These are phyloP conservation scores for Lasiosphaeria miniovina DNA, from an alignment of 495 filamentous ascomycete genomes.

Conservation along the genomic window DNA sequence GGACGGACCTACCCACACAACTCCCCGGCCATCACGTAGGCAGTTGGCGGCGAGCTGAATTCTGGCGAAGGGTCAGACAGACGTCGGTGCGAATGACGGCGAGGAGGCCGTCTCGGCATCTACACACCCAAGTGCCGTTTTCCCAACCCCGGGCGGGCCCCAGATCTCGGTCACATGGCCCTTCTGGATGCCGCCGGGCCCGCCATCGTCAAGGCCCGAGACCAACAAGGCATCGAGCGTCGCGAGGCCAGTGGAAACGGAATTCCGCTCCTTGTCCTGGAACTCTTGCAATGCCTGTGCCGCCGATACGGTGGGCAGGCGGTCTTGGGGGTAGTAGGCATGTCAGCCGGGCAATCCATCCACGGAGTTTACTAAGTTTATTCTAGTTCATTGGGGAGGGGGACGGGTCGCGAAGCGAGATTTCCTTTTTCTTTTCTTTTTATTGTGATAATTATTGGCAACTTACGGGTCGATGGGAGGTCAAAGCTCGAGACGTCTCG, in stretches of 20 bases:
- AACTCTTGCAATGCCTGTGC: slow-evolving; percentile 74
- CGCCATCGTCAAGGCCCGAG: slow-evolving; percentile 18
- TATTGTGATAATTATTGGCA: neutral
- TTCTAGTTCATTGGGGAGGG: no score
- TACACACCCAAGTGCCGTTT: slow-evolving; percentile 74
- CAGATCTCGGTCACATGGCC: slow-evolving; percentile 86
- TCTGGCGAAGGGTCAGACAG: slow-evolving; percentile 35
- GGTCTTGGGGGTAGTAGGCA: slow-evolving; percentile 47
- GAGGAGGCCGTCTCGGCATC: no score
- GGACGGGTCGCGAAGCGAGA: neutral
- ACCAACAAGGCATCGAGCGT: slow-evolving; percentile 51
- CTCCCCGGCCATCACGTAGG: slow-evolving; percentile 57
- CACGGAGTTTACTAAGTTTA: neutral
- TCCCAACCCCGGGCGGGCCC: slow-evolving; percentile 85
- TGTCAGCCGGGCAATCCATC: neutral
- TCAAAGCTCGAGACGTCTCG: slow-evolving; percentile 49
- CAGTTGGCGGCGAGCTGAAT: slow-evolving; percentile 66
- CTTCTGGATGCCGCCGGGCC: slow-evolving; percentile 57
- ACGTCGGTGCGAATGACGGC: no score
- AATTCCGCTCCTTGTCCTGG: slow-evolving; percentile 38
- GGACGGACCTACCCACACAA: slow-evolving; percentile 83
- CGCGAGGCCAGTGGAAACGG: slow-evolving; percentile 64
- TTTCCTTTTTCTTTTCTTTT: no score
- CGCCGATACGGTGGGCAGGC: slow-evolving; percentile 83
- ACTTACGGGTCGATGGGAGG: slow-evolving; percentile 31